These are phyloP conservation scores for Neurospora sp. DNA, from an alignment of 495 filamentous ascomycete genomes.

Conservation along the genomic window DNA sequence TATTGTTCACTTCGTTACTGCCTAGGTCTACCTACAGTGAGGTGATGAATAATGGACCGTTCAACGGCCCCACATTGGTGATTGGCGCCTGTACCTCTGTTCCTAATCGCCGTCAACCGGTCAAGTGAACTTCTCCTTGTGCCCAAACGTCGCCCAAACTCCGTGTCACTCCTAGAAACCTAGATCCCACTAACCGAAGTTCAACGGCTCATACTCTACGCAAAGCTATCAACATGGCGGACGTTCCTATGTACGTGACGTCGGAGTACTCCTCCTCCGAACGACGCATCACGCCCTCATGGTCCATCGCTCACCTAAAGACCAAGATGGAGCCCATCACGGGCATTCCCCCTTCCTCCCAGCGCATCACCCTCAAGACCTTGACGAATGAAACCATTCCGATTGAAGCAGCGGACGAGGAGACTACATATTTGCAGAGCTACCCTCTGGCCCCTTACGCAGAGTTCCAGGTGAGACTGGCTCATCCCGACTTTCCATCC, in stretches of 20 bases:
- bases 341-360: conserved; percentile 72
- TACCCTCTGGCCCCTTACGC: conserved; percentile 63
- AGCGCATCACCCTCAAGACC: conserved; percentile 59
- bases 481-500: not conserved
- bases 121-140: not conserved
- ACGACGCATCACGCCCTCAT: conserved; percentile 82
- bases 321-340: conserved; percentile 87
- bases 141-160: not conserved
- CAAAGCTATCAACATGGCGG: conserved; percentile 42
- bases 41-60: not conserved
- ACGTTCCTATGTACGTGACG: conserved; percentile 76
- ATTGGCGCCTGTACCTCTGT: not conserved
- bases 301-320: conserved; percentile 82
- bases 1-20: not conserved
- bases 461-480: conserved; percentile 60
- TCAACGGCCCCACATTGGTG: not conserved
- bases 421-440: conserved; percentile 45
- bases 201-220: not conserved
- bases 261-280: conserved; percentile 69
- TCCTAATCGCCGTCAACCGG: not conserved
- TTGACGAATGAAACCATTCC: conserved; percentile 42
- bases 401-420: conserved; percentile 59
- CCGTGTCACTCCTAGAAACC: not conserved
- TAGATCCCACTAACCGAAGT: not conserved
- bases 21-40: not conserved